Evolutionary conservation across 202 grass and related monocot species (phyloP), one percentile per base, ranked within the genome.

Genomic region (Zoysia matrella): DNA sequence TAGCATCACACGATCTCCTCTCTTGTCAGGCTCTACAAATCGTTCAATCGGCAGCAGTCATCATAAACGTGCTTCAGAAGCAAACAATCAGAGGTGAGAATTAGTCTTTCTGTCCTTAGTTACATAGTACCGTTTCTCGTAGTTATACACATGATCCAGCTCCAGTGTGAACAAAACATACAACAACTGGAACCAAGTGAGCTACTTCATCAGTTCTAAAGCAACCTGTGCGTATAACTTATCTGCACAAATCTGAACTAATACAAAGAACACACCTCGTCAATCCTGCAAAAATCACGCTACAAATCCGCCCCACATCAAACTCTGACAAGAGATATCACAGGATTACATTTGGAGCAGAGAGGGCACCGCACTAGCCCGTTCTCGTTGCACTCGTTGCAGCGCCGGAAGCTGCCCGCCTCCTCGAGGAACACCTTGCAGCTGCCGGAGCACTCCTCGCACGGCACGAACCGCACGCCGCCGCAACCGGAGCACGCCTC

Each of bases 331-430:
- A 55, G 53, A 0, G 16, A 61, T 61, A 1, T 61, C n/a, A 30
- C 58, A 68, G 36, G 60, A 74, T 73, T 67, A 83, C 75, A 86
- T 15, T 70, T 42, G 79, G 67, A 81, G 71, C 85, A 87, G 47
- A 98, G 72, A 50, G 90, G 88, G 47, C 95, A 98, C 36, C 92
- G 84, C 12, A 94, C 89, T 2, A 98, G 85, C 3, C 95, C 95
- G 54, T 98, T 98, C 83, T 98, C 95, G 72, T 98, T 98, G 88
- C 95, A 98, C 30, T 94, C 90, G 58, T 84, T 77, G 76, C 95
- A 98, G 4, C 90, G 78, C 64, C n/a, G n/a, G n/a, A n/a, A n/a
- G n/a, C n/a, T n/a, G n/a, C n/a, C n/a, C n/a, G n/a, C n/a, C n/a
- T n/a, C n/a, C n/a, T n/a, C n/a, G n/a, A n/a, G n/a, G n/a, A n/a